Percentiles rank a stretch among this genome's conserved stretches.
Conservation (phyloP, 345 rosid genomes). For the Psidium guajava region DNA sequence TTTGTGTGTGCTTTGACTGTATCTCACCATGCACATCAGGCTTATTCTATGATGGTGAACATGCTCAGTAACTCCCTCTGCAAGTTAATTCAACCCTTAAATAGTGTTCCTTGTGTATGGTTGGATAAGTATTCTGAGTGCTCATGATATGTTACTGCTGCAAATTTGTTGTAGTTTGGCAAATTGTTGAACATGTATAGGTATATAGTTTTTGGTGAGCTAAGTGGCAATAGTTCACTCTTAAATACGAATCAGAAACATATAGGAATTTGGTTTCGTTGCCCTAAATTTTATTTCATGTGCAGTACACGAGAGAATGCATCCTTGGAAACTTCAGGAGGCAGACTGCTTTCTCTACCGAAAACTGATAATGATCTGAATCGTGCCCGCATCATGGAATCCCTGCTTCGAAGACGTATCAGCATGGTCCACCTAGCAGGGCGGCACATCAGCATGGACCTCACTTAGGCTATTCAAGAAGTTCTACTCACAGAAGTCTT, state of each 20-base stretch:
- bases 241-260: background rate
- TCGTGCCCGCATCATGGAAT: constrained; percentile 76
- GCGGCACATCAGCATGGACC: constrained; percentile 97
- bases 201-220: background rate
- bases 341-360: constrained; percentile 62
- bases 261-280: background rate
- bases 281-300: constrained; percentile 1
- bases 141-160: background rate
- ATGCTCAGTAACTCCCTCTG: background rate
- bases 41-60: background rate
- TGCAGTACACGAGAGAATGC: constrained; percentile 99
- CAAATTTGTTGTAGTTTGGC: background rate
- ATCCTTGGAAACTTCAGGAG: constrained; percentile 89
- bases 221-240: background rate
- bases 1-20: background rate
- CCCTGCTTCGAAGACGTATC: constrained; percentile 73
- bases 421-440: constrained; percentile 84
- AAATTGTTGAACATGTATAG: background rate
- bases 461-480: constrained; percentile 87
- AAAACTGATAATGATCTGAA: constrained; percentile 96
- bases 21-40: background rate
- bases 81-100: background rate
- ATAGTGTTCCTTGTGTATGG: background rate
- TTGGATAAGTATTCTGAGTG: background rate
- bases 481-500: constrained; percentile 73